phyloP scores from a whole-genome alignment of 2,329 filamentous ascomycete species.

The Colletotrichum costaricense region DNA sequence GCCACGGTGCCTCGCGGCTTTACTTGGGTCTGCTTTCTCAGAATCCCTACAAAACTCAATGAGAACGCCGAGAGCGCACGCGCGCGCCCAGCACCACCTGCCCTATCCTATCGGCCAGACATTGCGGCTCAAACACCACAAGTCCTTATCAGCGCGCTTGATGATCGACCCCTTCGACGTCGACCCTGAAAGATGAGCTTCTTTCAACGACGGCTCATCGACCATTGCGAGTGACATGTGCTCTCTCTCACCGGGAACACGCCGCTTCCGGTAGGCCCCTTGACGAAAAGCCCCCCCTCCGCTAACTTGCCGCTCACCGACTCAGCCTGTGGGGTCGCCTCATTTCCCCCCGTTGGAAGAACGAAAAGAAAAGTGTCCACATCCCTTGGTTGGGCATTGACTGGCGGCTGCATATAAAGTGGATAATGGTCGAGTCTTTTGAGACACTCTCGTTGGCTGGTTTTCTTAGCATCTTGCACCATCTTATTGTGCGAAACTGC shows the following conservation, averaged over 20 bases:
- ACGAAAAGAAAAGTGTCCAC: background rate
- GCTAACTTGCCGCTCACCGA: background rate
- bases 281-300: background rate
- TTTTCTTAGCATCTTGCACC: background rate
- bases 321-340: background rate
- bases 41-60: background rate
- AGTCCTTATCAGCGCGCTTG: background rate
- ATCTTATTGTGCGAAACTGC: background rate
- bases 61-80: background rate
- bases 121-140: conserved; percentile 24
- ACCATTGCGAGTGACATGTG: background rate
- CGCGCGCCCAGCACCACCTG: background rate
- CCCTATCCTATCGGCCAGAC: background rate
- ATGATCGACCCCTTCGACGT: background rate
- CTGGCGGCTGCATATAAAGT: conserved; percentile 19
- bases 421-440: background rate
- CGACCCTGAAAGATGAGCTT: background rate
- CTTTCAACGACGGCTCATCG: conserved; percentile 23
- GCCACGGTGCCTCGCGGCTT: background rate
- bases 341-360: background rate
- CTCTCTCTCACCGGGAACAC: background rate
- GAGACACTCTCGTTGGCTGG: background rate
- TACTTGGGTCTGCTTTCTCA: background rate
- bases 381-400: background rate
- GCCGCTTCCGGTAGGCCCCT: background rate